Evolutionary conservation across 192 early-diverging fungal species (phyloP).

Genomic region (Funneliformis geosporum): DNA sequence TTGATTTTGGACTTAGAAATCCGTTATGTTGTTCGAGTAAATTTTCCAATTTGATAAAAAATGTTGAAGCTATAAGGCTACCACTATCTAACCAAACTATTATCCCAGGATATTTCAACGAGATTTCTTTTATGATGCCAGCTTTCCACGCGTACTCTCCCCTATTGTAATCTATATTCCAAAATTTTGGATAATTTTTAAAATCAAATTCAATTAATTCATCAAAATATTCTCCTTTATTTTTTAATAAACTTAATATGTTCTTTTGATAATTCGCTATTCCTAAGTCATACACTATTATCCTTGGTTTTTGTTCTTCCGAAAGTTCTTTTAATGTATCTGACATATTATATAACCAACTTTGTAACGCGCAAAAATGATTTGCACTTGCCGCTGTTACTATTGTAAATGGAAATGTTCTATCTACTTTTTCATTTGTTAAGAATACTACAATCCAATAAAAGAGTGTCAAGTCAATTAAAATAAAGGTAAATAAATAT

Average conservation of each 20-base stretch:
- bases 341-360: neutral
- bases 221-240: conserved; percentile 42
- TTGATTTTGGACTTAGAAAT: conserved; percentile 48
- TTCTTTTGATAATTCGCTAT: conserved; percentile 42
- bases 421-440: neutral
- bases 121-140: conserved; percentile 47
- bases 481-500: neutral
- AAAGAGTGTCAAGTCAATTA: neutral
- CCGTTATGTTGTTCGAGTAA: conserved; percentile 41
- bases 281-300: conserved; percentile 55
- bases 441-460: no score
- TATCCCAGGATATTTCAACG: conserved; percentile 34
- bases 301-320: conserved; percentile 15
- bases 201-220: conserved; percentile 44
- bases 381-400: conserved; percentile 10
- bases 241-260: conserved; percentile 39
- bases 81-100: conserved; percentile 57
- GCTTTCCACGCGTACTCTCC: conserved; percentile 61
- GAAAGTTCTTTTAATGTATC: neutral
- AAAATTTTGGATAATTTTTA: conserved; percentile 47
- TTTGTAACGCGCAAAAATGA: conserved; percentile 12
- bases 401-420: neutral
- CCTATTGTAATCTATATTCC: conserved; percentile 41
- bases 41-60: conserved; percentile 38
- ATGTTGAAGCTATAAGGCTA: conserved; percentile 28